phyloP scores from a whole-genome alignment of 208 protist species.

The Tetramitus jugosus region DNA sequence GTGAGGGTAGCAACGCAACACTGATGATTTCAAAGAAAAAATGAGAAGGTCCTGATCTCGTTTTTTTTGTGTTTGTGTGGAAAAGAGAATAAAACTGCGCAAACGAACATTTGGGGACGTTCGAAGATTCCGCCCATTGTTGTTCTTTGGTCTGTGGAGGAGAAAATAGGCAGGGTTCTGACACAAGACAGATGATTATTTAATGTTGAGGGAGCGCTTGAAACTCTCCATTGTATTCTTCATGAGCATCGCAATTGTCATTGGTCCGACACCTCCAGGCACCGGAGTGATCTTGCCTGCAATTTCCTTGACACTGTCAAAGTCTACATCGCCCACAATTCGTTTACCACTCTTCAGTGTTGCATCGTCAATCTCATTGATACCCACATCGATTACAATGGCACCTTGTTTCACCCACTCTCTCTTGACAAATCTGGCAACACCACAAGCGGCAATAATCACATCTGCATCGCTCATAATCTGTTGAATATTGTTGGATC shows the following conservation, averaged over 20 bases:
- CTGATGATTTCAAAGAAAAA: too few relatives aligned
- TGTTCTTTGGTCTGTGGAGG: too few relatives aligned
- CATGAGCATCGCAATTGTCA: conserved; percentile 87
- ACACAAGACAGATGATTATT: too few relatives aligned
- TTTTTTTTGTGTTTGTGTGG: too few relatives aligned
- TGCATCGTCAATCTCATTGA: conserved; percentile 77
- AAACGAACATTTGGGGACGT: too few relatives aligned
- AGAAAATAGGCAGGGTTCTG: too few relatives aligned
- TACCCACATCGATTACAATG: conserved; percentile 95
- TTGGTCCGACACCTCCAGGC: conserved; percentile 94
- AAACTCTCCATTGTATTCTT: conserved; percentile 18
- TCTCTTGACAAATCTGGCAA: conserved; percentile 73
- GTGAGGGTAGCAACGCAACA: too few relatives aligned
- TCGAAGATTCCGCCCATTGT: too few relatives aligned
- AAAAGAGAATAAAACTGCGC: too few relatives aligned
- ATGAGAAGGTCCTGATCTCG: too few relatives aligned
- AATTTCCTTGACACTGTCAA: conserved; percentile 50
- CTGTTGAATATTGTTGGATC: conserved; percentile 57
- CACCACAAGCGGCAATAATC: conserved; percentile 85
- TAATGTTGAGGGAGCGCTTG: too few relatives aligned
- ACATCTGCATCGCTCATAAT: conserved; percentile 71
- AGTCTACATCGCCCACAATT: conserved; percentile 86
- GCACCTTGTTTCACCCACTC: conserved; percentile 91
- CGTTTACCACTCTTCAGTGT: conserved; percentile 53
- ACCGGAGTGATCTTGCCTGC: conserved; percentile 89